phyloP scores from a whole-genome alignment of 2,329 filamentous ascomycete genomes.

The Cryphonectria japonica region DNA sequence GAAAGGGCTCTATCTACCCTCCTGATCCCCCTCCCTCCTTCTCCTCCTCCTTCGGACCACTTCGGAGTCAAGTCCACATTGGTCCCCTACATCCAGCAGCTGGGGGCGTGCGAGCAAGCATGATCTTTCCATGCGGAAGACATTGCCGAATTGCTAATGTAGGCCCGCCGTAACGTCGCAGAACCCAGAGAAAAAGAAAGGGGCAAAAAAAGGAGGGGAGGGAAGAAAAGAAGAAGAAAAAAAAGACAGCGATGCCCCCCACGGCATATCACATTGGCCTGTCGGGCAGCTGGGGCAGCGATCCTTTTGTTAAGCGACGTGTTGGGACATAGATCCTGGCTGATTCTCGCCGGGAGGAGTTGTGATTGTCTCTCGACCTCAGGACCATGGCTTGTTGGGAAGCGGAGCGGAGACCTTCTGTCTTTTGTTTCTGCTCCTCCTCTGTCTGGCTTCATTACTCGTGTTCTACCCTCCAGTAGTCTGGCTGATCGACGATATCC shows the following conservation, averaged over 20 bases:
- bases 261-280: not conserved
- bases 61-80: constrained; percentile 11
- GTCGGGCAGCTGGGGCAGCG: not conserved
- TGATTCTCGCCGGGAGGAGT: not conserved
- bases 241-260: not conserved
- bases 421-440: not conserved
- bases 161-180: not conserved
- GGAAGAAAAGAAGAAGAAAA: not conserved
- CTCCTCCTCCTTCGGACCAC: constrained; percentile 12
- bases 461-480: not conserved
- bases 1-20: not conserved
- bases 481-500: not conserved
- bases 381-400: not conserved
- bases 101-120: not conserved
- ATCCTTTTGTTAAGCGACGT: constrained; percentile 5
- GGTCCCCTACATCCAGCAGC: constrained; percentile 10
- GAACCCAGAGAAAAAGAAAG: not conserved
- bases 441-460: not conserved
- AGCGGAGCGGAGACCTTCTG: not conserved
- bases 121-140: not conserved
- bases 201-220: not conserved
- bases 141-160: not conserved
- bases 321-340: not conserved
- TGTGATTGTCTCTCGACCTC: not conserved
- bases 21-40: not conserved